Evolutionary conservation across 768 basidiomycete species (phyloP).

Genomic region (Collybia nuda): DNA sequence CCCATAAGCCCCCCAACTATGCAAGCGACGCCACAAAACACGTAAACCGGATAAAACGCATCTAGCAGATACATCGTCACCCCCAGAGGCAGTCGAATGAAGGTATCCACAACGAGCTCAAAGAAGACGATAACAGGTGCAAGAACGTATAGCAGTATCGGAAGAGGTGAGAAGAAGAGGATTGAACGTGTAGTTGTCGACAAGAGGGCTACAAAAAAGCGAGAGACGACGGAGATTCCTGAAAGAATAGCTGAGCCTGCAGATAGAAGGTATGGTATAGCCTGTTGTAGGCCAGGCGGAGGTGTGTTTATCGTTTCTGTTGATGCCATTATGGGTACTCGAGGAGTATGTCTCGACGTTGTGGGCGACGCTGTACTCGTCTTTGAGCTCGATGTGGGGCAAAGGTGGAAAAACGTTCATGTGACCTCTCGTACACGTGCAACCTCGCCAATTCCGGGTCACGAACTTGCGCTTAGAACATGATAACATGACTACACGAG

Average conservation of each 20-base stretch:
- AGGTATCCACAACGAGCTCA: slow-evolving; percentile 37
- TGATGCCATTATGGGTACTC: too few relatives aligned
- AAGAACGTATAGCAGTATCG: slow-evolving; percentile 39
- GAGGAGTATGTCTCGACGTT: too few relatives aligned
- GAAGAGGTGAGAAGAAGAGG: slow-evolving; percentile 22
- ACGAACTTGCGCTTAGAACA: too few relatives aligned
- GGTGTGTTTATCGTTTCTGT: too few relatives aligned
- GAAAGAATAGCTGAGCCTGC: slow-evolving; percentile 6
- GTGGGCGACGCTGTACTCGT: too few relatives aligned
- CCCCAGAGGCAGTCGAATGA: slow-evolving; percentile 46
- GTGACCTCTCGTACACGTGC: too few relatives aligned
- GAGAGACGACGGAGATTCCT: slow-evolving; percentile 2
- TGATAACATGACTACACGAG: too few relatives aligned
- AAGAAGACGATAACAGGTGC: slow-evolving; percentile 46
- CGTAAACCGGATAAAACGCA: slow-evolving; percentile 53
- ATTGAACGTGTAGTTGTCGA: slow-evolving; percentile 5
- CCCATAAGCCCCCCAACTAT: slow-evolving; percentile 50
- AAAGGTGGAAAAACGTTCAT: too few relatives aligned
- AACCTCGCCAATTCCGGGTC: too few relatives aligned
- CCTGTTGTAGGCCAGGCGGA: slow-evolving; percentile 13
- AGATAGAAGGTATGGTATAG: slow-evolving; percentile 13
- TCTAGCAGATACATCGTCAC: slow-evolving; percentile 36
- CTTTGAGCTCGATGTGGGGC: too few relatives aligned
- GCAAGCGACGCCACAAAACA: slow-evolving; percentile 56
- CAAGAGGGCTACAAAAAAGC: slow-evolving; percentile 3